Evolutionary conservation across 768 basidiomycete genomes (phyloP), one percentile per base, ranked within the genome.

Genomic region (Pulveroboletus sp.): DNA sequence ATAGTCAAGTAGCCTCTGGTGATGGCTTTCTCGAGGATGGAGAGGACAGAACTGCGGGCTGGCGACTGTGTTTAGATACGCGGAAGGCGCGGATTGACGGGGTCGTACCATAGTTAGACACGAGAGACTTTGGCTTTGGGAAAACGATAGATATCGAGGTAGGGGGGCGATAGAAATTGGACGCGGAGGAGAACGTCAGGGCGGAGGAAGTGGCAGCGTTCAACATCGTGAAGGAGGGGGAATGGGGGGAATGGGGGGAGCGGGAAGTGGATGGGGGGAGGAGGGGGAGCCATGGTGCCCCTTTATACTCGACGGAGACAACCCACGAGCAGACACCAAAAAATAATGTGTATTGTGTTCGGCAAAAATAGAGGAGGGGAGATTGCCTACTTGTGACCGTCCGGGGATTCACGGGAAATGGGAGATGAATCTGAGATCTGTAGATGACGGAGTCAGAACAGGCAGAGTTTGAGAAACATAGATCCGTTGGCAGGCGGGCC

Each of bases 11-110:
- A 75, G 6, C 84, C 84, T 62, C 73, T 71, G 5, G 68, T 72
- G 62, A 85, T 79, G 25, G 82, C 81, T 56, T 74, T 76, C 45
- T 77, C 72, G 38, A 84, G 76, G 43, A 83, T 73, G 6, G 80
- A 69, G 21, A 82, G 72, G 52, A 85, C 77, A 8, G 84, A 85
- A 43, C 69, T 71, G 29, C 83, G 80, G 10, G 84, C 84, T 84
- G 59, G 1, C 9, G 23, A 34, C 13, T 4, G 23, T 10, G 3
- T n/a, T 59, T 16, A 62, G 63, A 41, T 10, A 17, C 21, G 12
- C 27, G 2, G 17, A 34, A 29, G 27, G 27, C 12, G 27, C 11
- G 20, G 33, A 29, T 12, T 6, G 23, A 24, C 21, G 27, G 34
- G 4, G 36, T 11, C 50, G 25, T 51, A 66, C 66, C 68, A 51